phyloP scores from a whole-genome alignment of 2,329 filamentous ascomycete genomes.

The Calonectria montana region DNA sequence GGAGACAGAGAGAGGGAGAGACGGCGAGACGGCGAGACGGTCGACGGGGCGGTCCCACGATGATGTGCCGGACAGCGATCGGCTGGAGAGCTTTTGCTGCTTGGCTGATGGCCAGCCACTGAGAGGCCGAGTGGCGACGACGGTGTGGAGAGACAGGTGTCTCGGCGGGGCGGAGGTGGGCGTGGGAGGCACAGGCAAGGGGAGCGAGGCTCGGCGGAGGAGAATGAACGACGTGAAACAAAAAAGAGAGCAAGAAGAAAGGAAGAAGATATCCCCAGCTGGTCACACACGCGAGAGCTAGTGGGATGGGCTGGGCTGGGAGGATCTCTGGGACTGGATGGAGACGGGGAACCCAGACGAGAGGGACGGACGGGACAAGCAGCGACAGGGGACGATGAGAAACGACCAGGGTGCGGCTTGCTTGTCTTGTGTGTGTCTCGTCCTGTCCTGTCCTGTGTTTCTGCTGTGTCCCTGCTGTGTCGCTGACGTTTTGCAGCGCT shows the following conservation, averaged over 20 bases:
- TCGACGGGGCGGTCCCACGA: slow-evolving; percentile 22
- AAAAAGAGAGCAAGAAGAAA: neutral
- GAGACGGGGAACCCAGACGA: slow-evolving; percentile 3
- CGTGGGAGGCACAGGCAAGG: neutral
- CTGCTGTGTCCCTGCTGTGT: neutral
- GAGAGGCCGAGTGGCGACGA: slow-evolving; percentile 20
- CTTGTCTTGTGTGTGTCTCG: neutral
- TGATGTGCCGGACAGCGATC: slow-evolving; percentile 22
- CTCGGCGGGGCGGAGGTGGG: slow-evolving; percentile 4
- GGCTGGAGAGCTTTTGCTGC: slow-evolving; percentile 3
- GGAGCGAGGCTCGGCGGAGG: slow-evolving; percentile 1
- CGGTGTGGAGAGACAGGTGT: slow-evolving; percentile 34
- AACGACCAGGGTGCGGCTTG: slow-evolving; percentile 3
- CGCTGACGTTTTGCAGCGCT: neutral
- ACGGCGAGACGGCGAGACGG: neutral
- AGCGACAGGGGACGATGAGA: neutral
- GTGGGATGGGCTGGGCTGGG: neutral
- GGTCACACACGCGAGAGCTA: neutral
- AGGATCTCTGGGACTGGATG: neutral
- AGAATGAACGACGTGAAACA: neutral
- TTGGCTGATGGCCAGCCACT: slow-evolving; percentile 29
- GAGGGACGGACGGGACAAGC: slow-evolving; percentile 4
- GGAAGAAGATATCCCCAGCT: neutral
- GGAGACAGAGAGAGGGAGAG: neutral
- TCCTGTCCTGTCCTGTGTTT: too few species aligned